A percentile compares a stretch with the other conserved stretches of the same genome.
These are phyloP conservation scores for Phlegmacium glaucopus DNA, from an alignment of 768 basidiomycete species.

Conservation along the genomic window DNA sequence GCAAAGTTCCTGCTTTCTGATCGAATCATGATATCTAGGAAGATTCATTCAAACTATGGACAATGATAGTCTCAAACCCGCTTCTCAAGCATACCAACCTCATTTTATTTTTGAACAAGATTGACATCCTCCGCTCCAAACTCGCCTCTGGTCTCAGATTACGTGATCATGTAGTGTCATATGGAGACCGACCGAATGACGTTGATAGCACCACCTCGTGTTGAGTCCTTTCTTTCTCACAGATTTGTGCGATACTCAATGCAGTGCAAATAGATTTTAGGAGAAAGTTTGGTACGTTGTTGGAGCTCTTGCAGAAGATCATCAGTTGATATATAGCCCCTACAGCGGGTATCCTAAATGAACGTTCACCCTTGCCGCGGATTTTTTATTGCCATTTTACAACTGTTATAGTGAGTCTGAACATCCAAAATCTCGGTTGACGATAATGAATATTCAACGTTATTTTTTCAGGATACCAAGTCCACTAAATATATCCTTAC, in stretches of 20 bases:
- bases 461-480: slow-evolving; percentile 48
- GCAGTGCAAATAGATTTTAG: slow-evolving; percentile 30
- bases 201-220: slow-evolving; percentile 66
- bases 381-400: slow-evolving; percentile 68
- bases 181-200: slow-evolving; percentile 65
- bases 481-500: slow-evolving; percentile 52
- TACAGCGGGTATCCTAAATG: slow-evolving; percentile 39
- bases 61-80: slow-evolving; percentile 65
- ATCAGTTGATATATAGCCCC: not conserved
- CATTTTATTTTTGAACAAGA: slow-evolving; percentile 81
- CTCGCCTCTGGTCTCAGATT: slow-evolving; percentile 62
- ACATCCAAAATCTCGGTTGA: not conserved
- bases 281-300: slow-evolving; percentile 42
- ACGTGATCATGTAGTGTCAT: slow-evolving; percentile 68
- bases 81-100: slow-evolving; percentile 69
- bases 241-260: slow-evolving; percentile 2
- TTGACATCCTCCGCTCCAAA: slow-evolving; percentile 68
- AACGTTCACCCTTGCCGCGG: slow-evolving; percentile 40
- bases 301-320: not conserved
- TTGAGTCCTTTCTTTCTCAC: slow-evolving; percentile 30
- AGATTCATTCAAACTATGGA: slow-evolving; percentile 77
- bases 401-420: slow-evolving; percentile 52
- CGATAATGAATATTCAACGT: slow-evolving; percentile 5
- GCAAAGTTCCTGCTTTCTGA: not conserved
- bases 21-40: slow-evolving; percentile 41